Base-by-base conservation (phyloP, 352 stramenopile genomes). In the Vaucheria bursata region DNA sequence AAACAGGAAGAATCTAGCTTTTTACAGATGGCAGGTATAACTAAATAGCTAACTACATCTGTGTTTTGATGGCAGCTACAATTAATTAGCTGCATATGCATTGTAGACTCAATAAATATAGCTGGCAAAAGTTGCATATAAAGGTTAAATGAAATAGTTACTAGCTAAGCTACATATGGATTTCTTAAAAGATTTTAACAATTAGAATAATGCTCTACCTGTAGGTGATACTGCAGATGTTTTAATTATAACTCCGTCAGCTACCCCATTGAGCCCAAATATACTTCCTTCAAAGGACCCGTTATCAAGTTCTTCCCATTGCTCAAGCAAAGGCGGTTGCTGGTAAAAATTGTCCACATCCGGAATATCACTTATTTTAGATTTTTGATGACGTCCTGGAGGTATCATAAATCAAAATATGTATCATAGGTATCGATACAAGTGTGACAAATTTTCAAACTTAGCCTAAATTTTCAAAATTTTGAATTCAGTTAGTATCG, bases 211-310 rank as follows among this genome's bases (percentile, higher is more conserved):
- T n/a, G n/a, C n/a, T n/a, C n/a, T 39, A 29, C 77, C 77, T 12
- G 77, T 69, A 12, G 64, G 36, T 34, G 78, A 71, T 3, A 82
- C 64, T 3, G 45, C 33, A 5, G 59, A 64, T 18, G 77, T 82
- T 32, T 64, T 73, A 71, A 82, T 70, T 12, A 34, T 38, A 31
- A 73, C 73, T 34, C 77, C 77, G 35, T 82, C 77, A 12, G 77
- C 77, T 39, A 82, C 29, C 7, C 77, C 77, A 29, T 68, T 33
- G 40, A 79, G 69, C 71, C 77, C 77, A 25, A 72, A 71, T 12
- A 82, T 73, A 18, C 73, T 79, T n/a, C 77, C 77, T 33, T 73
- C 52, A 66, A 82, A 82, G 39, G 74, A 79, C 29, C 72, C 77
- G 7, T 74, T 73, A 18, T 73, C 70, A 1, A 78, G 40, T 39